Evolutionary conservation across 805 yeast species (phyloP).

Genomic region (Sugiyamaella marilandica): DNA sequence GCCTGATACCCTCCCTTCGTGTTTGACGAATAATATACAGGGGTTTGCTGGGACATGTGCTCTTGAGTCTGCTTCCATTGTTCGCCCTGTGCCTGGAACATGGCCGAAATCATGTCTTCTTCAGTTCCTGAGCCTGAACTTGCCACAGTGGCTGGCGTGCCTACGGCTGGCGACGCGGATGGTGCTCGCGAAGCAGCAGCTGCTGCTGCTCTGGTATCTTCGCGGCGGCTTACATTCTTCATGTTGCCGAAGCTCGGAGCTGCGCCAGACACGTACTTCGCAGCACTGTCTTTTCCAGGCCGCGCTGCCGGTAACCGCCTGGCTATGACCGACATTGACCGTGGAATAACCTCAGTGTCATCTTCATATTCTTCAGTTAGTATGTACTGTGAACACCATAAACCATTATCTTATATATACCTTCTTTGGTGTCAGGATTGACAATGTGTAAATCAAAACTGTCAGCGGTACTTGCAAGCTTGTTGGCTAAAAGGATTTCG

Average conservation of each 20-base stretch:
- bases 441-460: slow-evolving; percentile 65
- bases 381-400: neutral
- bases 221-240: slow-evolving; percentile 34
- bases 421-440: slow-evolving; percentile 61
- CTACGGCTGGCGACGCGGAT: slow-evolving; percentile 19
- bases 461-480: slow-evolving; percentile 76
- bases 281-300: slow-evolving; percentile 46
- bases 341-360: slow-evolving; percentile 85
- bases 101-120: slow-evolving; percentile 80
- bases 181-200: slow-evolving; percentile 23
- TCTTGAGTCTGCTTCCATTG: slow-evolving; percentile 96
- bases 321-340: slow-evolving; percentile 80
- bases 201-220: slow-evolving; percentile 26
- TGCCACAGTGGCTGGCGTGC: slow-evolving; percentile 20
- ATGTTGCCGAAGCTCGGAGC: slow-evolving; percentile 34
- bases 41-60: slow-evolving; percentile 78
- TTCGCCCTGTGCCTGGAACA: slow-evolving; percentile 90
- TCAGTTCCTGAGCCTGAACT: slow-evolving; percentile 47
- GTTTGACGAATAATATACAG: slow-evolving; percentile 48
- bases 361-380: slow-evolving; percentile 59
- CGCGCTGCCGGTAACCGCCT: slow-evolving; percentile 67
- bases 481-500: slow-evolving; percentile 78
- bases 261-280: slow-evolving; percentile 52
- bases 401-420: slow-evolving; percentile 15
- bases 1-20: slow-evolving; percentile 32